Percentiles rank a stretch among this genome's conserved stretches.
Conservation (phyloP, 768 basidiomycete species). For the Coprinellus micaceus region DNA sequence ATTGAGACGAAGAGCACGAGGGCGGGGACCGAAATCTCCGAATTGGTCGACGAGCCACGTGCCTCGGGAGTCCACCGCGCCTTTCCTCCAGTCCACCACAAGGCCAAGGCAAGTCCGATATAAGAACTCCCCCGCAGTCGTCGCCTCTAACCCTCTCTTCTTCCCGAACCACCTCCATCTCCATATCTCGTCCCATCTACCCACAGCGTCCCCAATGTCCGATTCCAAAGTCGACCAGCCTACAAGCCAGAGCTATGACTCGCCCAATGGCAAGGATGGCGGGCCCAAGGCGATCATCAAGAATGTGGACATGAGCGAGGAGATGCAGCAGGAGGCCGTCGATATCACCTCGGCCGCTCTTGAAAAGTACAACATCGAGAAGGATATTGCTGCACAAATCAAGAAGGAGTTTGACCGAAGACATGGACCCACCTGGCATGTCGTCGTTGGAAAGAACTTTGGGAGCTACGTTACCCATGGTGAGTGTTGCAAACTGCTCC, state of each 20-base stretch:
- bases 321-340: conserved; percentile 93
- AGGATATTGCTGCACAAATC: conserved; percentile 96
- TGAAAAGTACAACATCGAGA: conserved; percentile 92
- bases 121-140: neutral
- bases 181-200: neutral
- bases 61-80: neutral
- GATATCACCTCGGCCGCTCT: conserved; percentile 83
- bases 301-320: conserved; percentile 94
- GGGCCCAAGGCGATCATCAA: conserved; percentile 84
- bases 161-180: neutral
- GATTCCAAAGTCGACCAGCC: conserved; percentile 2
- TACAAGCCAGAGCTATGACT: conserved; percentile 1
- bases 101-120: neutral
- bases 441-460: conserved; percentile 98
- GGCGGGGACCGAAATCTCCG: neutral
- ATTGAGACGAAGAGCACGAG: neutral
- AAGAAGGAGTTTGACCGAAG: conserved; percentile 97
- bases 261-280: conserved; percentile 32
- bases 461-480: conserved; percentile 97
- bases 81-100: conserved; percentile 2
- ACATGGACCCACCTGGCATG: conserved; percentile 95
- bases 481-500: conserved; percentile 33
- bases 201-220: neutral
- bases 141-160: neutral
- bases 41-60: neutral